A percentile compares a stretch with the other conserved stretches of the same genome.
phyloP scores from a whole-genome alignment of 2,329 filamentous ascomycete genomes.

The Aspergillus caelatus region DNA sequence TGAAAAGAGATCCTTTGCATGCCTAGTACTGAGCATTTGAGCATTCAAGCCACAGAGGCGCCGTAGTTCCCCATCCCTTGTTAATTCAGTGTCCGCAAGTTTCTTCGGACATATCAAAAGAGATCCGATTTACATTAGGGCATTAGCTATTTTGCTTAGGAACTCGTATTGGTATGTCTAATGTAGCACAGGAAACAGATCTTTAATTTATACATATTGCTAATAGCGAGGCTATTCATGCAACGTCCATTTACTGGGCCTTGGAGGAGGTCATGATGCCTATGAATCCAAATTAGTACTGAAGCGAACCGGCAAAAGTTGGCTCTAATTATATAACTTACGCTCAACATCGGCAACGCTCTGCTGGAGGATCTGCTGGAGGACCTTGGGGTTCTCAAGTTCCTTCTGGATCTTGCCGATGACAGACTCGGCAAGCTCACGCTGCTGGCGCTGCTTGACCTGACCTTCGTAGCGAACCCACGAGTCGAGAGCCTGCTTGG shows the following conservation, averaged over 20 bases:
- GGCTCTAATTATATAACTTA: slow-evolving; percentile 51
- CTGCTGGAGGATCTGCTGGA: slow-evolving; percentile 98
- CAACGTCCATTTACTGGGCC: slow-evolving; percentile 40
- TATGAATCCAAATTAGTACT: slow-evolving; percentile 24
- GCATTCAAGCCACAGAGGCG: background rate
- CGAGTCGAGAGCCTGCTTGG: slow-evolving; percentile 92
- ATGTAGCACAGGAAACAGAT: slow-evolving; percentile 38
- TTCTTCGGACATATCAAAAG: background rate
- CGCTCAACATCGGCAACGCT: slow-evolving; percentile 95
- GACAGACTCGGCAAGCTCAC: slow-evolving; percentile 86
- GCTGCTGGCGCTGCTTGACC: slow-evolving; percentile 98
- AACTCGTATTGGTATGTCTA: slow-evolving; percentile 42
- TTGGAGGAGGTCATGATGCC: slow-evolving; percentile 44
- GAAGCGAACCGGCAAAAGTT: background rate
- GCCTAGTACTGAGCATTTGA: too few species aligned
- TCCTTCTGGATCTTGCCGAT: slow-evolving; percentile 99
- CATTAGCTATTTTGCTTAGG: background rate
- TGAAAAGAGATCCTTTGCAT: background rate
- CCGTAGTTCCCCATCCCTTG: background rate
- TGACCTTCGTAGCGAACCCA: slow-evolving; percentile 99
- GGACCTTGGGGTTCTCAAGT: slow-evolving; percentile 93
- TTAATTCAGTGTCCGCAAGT: background rate
- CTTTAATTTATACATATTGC: slow-evolving; percentile 45
- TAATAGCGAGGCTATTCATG: slow-evolving; percentile 33
- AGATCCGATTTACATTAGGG: background rate